Evolutionary conservation across 371 early-diverging fungal genomes (phyloP), one percentile per base, ranked within the genome.

Genomic region (Mucor saturninus): DNA sequence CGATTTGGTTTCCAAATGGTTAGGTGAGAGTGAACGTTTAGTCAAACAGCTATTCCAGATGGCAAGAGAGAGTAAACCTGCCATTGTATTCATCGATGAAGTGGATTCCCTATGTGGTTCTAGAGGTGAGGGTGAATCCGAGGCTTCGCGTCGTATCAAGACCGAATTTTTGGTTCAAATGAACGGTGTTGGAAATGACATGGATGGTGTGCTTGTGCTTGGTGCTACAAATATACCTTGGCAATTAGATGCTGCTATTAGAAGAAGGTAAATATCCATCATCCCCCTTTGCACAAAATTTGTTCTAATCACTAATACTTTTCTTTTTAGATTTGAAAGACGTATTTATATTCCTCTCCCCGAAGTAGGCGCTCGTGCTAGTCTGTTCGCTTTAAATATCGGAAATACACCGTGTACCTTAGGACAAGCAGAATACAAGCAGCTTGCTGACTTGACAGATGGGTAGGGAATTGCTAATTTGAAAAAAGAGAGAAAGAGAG

Each of bases 221-320:
- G 99, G 95, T 9, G 99, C 98, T 2, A 98, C 97, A 11, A 98
- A 98, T 79, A 93, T 94, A 46, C 99, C 98, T 49, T 97, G 97
- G 98, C 90, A 93, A 54, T 75, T 98, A 50, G 99, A 98, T 77
- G 70, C 86, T 31, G 98, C 97, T 51, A 95, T 98, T 73, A 86
- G 97, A 46, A 79, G 98, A 74, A 84, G 35, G 35, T 35, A 35
- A 35, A 35, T 35, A 35, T 35, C 35, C 8, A 8, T 21, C 21
- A 21, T 21, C 1, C 21, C 21, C 21, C 1, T 21, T 21, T 21
- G 1, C 21, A 21, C 21, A 21, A 21, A 21, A 21, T 21, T 21
- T 21, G 21, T 21, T 21, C 21, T 21, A 21, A 21, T 1, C 21
- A 21, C 21, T 21, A 1, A 21, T 21, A 21, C 21, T 21, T 21